phyloP scores from a whole-genome alignment of 2,329 filamentous ascomycete species.

The Cladosporium sp. region DNA sequence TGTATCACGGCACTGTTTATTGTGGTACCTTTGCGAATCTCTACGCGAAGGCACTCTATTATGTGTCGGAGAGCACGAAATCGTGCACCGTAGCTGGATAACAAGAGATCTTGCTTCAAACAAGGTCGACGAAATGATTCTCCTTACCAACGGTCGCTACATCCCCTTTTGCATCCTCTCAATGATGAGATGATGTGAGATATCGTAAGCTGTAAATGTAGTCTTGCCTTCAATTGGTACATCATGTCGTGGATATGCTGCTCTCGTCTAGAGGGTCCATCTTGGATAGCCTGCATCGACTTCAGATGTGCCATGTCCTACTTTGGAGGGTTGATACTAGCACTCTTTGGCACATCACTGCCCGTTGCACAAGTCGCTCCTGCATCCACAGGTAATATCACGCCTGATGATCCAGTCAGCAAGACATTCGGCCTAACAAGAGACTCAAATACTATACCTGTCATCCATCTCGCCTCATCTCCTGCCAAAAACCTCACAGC shows the following conservation, averaged over 20 bases:
- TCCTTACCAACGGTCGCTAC: conserved; percentile 69
- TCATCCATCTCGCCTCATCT: conserved; percentile 55
- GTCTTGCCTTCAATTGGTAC: background rate
- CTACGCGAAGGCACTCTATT: conserved; percentile 61
- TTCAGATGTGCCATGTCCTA: background rate
- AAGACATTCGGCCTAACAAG: conserved; percentile 16
- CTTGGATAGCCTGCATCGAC: background rate
- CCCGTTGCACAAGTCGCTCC: conserved; percentile 48
- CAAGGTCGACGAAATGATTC: conserved; percentile 55
- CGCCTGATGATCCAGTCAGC: conserved; percentile 35
- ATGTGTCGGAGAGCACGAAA: conserved; percentile 61
- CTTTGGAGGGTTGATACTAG: conserved; percentile 11
- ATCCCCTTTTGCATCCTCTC: conserved; percentile 34
- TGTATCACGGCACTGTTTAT: conserved; percentile 59
- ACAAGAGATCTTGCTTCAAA: conserved; percentile 51
- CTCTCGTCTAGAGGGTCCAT: background rate
- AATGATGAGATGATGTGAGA: background rate
- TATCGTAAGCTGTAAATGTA: background rate
- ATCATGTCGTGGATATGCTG: background rate
- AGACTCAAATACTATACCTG: background rate
- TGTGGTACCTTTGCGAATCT: conserved; percentile 55
- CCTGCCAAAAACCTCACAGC: conserved; percentile 55
- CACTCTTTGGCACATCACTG: conserved; percentile 39
- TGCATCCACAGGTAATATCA: conserved; percentile 51
- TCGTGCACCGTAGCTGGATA: conserved; percentile 66